These are phyloP conservation scores for Paramecium primaurelia DNA, from an alignment of 73 alveolate genomes.

Conservation along the genomic window DNA sequence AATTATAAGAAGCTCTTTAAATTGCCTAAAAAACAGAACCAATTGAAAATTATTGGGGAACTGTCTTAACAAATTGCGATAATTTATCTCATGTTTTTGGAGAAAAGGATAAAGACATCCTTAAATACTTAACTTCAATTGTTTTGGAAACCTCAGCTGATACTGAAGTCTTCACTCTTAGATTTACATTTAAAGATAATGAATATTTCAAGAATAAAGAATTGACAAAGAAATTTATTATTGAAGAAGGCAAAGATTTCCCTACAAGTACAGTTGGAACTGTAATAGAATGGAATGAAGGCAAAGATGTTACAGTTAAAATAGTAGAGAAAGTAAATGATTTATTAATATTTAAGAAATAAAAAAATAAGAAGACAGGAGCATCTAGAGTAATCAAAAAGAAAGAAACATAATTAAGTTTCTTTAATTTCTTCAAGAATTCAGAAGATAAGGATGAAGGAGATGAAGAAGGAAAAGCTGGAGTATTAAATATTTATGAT, in stretches of 20 bases:
- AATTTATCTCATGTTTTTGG: slow-evolving; percentile 30
- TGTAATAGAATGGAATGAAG: slow-evolving; percentile 93
- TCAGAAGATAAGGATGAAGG: slow-evolving; percentile 81
- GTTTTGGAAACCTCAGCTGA: slow-evolving; percentile 50
- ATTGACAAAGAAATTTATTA: slow-evolving; percentile 74
- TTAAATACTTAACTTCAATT: slow-evolving; percentile 47
- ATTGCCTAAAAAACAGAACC: slow-evolving; percentile 45
- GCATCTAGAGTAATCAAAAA: slow-evolving; percentile 76
- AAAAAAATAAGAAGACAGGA: slow-evolving; percentile 89
- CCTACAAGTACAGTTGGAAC: slow-evolving; percentile 88
- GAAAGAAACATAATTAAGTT: slow-evolving; percentile 72
- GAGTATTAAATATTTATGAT: neutral
- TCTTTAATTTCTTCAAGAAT: slow-evolving; percentile 92
- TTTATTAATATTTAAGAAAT: slow-evolving; percentile 65
- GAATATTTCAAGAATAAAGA: slow-evolving; percentile 88
- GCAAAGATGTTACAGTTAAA: slow-evolving; percentile 86
- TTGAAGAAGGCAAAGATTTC: slow-evolving; percentile 79
- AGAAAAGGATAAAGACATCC: slow-evolving; percentile 59
- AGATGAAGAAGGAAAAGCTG: slow-evolving; percentile 30
- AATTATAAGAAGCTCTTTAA: slow-evolving; percentile 25
- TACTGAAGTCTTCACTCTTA: slow-evolving; percentile 83
- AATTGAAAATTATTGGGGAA: slow-evolving; percentile 55
- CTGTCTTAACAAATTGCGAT: slow-evolving; percentile 52
- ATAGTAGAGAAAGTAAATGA: slow-evolving; percentile 66
- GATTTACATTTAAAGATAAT: slow-evolving; percentile 84